These are phyloP conservation scores for Pseudoturritis turrita DNA, from an alignment of 345 rosid genomes.

Conservation along the genomic window DNA sequence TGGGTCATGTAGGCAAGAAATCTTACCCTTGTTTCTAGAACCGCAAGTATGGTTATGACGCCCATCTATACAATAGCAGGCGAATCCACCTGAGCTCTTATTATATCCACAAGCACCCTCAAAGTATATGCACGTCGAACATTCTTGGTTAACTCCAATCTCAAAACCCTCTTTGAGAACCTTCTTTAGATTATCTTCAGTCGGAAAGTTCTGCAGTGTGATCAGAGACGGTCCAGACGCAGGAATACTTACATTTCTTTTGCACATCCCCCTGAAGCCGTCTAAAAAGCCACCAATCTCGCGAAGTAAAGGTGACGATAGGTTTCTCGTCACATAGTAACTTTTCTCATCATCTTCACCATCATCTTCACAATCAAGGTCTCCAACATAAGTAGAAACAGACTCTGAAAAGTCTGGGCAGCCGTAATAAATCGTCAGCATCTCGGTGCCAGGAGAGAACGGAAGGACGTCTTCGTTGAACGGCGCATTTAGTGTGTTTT, in stretches of 20 bases:
- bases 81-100: background rate
- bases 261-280: too few species aligned
- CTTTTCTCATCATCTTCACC: too few species aligned
- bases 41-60: background rate
- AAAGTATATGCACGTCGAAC: background rate
- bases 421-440: slow-evolving; percentile 22
- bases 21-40: background rate
- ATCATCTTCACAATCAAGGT: too few species aligned
- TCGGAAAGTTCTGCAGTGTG: too few species aligned
- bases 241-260: too few species aligned
- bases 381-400: too few species aligned
- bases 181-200: too few species aligned
- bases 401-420: background rate
- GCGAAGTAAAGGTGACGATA: too few species aligned
- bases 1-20: background rate
- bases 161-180: slow-evolving; percentile 22
- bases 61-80: slow-evolving; percentile 22
- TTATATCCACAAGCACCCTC: slow-evolving; percentile 35
- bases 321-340: too few species aligned
- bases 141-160: slow-evolving; percentile 1
- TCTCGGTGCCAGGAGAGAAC: background rate
- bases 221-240: too few species aligned
- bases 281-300: too few species aligned
- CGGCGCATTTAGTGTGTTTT: background rate
- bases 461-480: background rate